These are phyloP conservation scores for Curvularia lunata DNA, from an alignment of 2,329 filamentous ascomycete genomes.

Conservation along the genomic window DNA sequence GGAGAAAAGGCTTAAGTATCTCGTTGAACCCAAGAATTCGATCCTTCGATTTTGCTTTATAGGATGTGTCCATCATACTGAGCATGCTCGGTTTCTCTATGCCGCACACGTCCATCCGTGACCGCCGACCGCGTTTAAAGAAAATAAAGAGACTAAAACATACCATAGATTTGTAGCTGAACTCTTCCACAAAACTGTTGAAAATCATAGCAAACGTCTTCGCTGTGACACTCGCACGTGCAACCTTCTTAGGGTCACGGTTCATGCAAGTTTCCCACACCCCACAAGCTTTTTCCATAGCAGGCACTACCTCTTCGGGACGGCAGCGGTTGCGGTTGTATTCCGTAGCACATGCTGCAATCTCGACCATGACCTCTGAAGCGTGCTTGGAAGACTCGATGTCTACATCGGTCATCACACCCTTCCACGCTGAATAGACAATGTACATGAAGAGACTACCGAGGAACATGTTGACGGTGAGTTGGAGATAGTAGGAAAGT, in stretches of 20 bases:
- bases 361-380: constrained; percentile 73
- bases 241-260: constrained; percentile 77
- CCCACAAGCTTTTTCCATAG: constrained; percentile 73
- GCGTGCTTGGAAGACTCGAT: constrained; percentile 73
- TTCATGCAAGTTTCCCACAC: constrained; percentile 90
- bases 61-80: background rate
- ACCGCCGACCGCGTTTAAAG: background rate
- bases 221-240: constrained; percentile 79
- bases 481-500: constrained; percentile 70
- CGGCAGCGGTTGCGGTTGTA: constrained; percentile 80
- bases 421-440: constrained; percentile 71
- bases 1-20: background rate
- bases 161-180: constrained; percentile 83
- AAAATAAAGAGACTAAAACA: constrained; percentile 19
- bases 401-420: constrained; percentile 76
- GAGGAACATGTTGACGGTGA: constrained; percentile 69
- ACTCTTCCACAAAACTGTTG: constrained; percentile 89
- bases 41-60: background rate
- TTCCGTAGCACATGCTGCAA: constrained; percentile 73
- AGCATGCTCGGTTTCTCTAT: background rate
- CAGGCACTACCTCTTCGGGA: constrained; percentile 70
- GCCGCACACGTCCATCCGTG: background rate
- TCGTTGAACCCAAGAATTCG: background rate
- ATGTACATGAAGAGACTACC: constrained; percentile 67
- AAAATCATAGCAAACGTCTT: constrained; percentile 91